A percentile compares a stretch with the other conserved stretches of the same genome.
phyloP scores from a whole-genome alignment of 2,329 filamentous ascomycete species.

The Zymoseptoria passerinii region DNA sequence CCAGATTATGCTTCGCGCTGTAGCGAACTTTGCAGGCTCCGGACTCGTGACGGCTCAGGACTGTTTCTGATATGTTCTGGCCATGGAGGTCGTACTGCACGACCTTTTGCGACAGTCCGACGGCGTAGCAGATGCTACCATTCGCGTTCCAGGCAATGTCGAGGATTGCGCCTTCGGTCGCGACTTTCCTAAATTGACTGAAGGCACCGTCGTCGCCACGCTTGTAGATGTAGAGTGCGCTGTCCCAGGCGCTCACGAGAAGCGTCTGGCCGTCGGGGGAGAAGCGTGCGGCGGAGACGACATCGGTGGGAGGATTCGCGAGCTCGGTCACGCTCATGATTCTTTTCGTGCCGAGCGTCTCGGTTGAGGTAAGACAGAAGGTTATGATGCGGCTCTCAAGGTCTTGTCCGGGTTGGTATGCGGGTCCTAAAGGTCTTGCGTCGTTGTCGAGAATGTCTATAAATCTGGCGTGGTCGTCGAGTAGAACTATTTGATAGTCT shows the following conservation, averaged over 20 bases:
- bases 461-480: not conserved
- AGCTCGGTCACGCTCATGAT: constrained; percentile 48
- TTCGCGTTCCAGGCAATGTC: constrained; percentile 81
- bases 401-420: no score
- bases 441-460: not conserved
- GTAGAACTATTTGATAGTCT: no score
- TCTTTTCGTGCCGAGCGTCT: not conserved
- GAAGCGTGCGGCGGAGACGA: constrained; percentile 79
- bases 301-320: constrained; percentile 72
- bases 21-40: constrained; percentile 80
- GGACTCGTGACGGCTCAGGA: constrained; percentile 64
- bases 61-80: constrained; percentile 48
- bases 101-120: constrained; percentile 80
- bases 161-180: constrained; percentile 73
- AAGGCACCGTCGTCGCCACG: constrained; percentile 37
- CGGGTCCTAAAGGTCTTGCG: not conserved
- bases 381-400: no score
- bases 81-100: constrained; percentile 65
- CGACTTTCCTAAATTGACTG: constrained; percentile 26
- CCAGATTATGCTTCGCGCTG: constrained; percentile 63
- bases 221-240: constrained; percentile 73
- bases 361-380: not conserved
- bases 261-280: constrained; percentile 70
- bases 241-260: constrained; percentile 93
- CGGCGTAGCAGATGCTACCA: constrained; percentile 76